These are phyloP conservation scores for Pulicaria dysenterica DNA, from an alignment of 129 eudicot species.

Conservation along the genomic window DNA sequence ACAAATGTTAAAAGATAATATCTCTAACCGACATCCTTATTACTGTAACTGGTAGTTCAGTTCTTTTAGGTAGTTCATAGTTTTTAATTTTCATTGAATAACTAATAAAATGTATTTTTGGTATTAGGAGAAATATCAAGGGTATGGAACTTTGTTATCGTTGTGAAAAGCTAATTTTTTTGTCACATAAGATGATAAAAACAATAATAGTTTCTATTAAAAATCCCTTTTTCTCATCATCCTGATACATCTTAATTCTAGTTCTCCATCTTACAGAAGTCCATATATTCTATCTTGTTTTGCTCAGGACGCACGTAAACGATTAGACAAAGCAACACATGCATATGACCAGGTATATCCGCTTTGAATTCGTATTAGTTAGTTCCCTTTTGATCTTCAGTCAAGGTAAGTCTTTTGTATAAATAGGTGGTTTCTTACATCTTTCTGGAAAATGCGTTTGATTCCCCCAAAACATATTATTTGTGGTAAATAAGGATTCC, in stretches of 20 bases:
- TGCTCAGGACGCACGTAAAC: constrained; percentile 86
- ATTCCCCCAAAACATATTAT: background rate
- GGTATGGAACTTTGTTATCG: background rate
- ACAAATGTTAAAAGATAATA: too few relatives aligned
- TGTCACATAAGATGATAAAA: background rate
- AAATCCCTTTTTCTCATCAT: background rate
- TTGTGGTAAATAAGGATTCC: background rate
- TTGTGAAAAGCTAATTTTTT: constrained; percentile 17
- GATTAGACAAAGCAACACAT: constrained; percentile 75
- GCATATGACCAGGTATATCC: constrained; percentile 84
- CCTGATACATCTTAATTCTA: background rate
- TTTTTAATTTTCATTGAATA: constrained; percentile 1
- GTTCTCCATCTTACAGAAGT: constrained; percentile 19
- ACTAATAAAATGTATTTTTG: constrained; percentile 2
- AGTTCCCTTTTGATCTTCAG: constrained; percentile 1
- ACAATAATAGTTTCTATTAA: background rate
- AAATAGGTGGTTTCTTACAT: background rate
- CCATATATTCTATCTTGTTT: constrained; percentile 22
- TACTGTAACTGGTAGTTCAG: background rate
- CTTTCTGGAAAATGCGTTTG: background rate
- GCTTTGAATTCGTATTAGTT: background rate
- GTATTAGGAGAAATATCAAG: background rate
- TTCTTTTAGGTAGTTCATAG: background rate
- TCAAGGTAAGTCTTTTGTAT: background rate
- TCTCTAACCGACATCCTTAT: background rate